These are phyloP conservation scores for Daldinia childiae DNA, from an alignment of 495 filamentous ascomycete species.

Conservation along the genomic window DNA sequence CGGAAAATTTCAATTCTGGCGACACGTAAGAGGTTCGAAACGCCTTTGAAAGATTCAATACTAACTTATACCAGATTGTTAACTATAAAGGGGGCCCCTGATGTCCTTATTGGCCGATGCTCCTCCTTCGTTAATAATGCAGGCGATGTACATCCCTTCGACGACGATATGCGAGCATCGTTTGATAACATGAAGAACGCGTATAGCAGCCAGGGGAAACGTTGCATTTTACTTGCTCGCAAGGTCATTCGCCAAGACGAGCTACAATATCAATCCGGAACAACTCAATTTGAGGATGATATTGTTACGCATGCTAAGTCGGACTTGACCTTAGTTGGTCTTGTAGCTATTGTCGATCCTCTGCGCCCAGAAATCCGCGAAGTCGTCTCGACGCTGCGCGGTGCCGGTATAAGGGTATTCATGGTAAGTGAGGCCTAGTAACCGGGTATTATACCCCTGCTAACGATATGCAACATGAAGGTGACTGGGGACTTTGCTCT, in stretches of 20 bases:
- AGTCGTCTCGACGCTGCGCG: slow-evolving; percentile 65
- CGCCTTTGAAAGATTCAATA: not conserved
- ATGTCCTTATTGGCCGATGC: slow-evolving; percentile 68
- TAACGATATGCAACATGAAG: slow-evolving; percentile 26
- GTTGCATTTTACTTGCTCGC: slow-evolving; percentile 71
- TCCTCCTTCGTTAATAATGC: slow-evolving; percentile 57
- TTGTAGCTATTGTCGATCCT: slow-evolving; percentile 74
- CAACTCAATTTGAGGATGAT: slow-evolving; percentile 62
- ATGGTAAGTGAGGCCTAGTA: slow-evolving; percentile 53
- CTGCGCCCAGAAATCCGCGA: slow-evolving; percentile 70
- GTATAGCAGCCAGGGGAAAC: slow-evolving; percentile 71
- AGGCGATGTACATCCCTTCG: slow-evolving; percentile 57
- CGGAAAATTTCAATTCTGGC: slow-evolving; percentile 48
- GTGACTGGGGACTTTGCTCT: slow-evolving; percentile 79
- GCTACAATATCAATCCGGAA: slow-evolving; percentile 47
- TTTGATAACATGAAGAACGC: slow-evolving; percentile 66
- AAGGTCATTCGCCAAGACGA: slow-evolving; percentile 58
- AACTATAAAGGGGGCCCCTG: slow-evolving; percentile 73
- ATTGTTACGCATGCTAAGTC: slow-evolving; percentile 57
- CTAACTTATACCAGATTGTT: slow-evolving; percentile 47
- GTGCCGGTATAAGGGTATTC: slow-evolving; percentile 70
- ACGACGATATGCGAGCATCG: slow-evolving; percentile 44
- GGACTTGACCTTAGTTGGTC: slow-evolving; percentile 67
- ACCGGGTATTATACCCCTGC: not conserved
- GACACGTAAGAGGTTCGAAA: slow-evolving; percentile 51